Evolutionary conservation across 192 early-diverging fungal species (phyloP).

Genomic region (Coemansia sp.): DNA sequence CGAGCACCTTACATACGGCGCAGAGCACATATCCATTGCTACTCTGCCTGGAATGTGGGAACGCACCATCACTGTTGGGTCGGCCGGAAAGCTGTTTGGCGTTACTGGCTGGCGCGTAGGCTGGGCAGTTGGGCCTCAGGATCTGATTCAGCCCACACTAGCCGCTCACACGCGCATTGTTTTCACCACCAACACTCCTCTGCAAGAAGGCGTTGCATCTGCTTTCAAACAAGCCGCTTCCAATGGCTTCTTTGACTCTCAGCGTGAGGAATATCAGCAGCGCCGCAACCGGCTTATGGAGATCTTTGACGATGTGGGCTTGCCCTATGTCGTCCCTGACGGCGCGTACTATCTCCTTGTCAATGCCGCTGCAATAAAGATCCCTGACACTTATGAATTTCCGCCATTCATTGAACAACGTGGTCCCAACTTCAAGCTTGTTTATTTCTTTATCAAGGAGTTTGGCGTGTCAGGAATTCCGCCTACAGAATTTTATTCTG

Average conservation of each 20-base stretch:
- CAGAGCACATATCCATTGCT: slow-evolving; percentile 71
- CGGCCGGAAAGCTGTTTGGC: slow-evolving; percentile 91
- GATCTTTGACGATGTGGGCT: slow-evolving; percentile 62
- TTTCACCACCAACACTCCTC: slow-evolving; percentile 85
- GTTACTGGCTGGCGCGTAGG: slow-evolving; percentile 97
- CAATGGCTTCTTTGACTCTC: slow-evolving; percentile 67
- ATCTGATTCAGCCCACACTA: slow-evolving; percentile 70
- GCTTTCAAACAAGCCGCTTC: slow-evolving; percentile 64
- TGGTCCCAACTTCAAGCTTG: slow-evolving; percentile 73
- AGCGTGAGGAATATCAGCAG: slow-evolving; percentile 62
- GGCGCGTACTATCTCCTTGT: slow-evolving; percentile 94
- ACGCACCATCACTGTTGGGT: slow-evolving; percentile 90
- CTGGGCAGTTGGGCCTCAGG: slow-evolving; percentile 79
- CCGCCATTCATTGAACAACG: slow-evolving; percentile 58
- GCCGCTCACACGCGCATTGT: slow-evolving; percentile 87
- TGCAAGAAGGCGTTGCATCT: slow-evolving; percentile 80
- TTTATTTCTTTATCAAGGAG: slow-evolving; percentile 81
- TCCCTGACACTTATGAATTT: slow-evolving; percentile 62
- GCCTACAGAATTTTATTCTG: slow-evolving; percentile 84
- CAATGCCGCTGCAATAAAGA: slow-evolving; percentile 65
- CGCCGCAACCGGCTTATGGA: slow-evolving; percentile 73
- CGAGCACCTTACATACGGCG: slow-evolving; percentile 86
- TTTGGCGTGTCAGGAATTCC: slow-evolving; percentile 92
- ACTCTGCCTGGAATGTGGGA: slow-evolving; percentile 86
- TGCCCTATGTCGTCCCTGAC: slow-evolving; percentile 82